Base-by-base conservation (phyloP, 768 basidiomycete genomes). In the Russula ochroleuca region DNA sequence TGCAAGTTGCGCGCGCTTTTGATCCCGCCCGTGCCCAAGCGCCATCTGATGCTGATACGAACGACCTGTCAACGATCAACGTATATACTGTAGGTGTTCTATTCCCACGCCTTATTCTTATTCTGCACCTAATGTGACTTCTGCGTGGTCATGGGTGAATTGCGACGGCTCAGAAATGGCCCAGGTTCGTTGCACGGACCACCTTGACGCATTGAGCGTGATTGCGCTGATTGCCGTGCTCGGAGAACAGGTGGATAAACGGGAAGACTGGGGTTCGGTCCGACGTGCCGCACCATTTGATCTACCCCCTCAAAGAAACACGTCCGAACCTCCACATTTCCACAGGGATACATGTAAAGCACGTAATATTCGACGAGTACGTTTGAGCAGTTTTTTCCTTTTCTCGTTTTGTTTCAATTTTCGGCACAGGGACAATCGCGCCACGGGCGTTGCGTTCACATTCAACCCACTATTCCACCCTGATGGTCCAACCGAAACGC, bases 261-360 rank as follows among this genome's bases (percentile, higher is more conserved):
- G 72, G 69, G 2, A 70, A 72, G 19, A 83, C 78, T 2, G 86
- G 86, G 28, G 75, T 67, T 49, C 81, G 86, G 23, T 85, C 85
- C 0, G 85, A 87, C 68, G 69, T 79, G 0, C 77, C 86, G 7
- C 79, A 79, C 19, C 37, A 71, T 52, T 75, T 75, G 60, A 53
- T 80, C 2, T 80, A 78, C 53, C 66, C 66, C 1, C 57, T 67
- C 35, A 73, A 74, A 14, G 70, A 73, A 7, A 64, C 63, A 0
- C 59, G 72, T 6, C 68, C 69, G 15, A 78, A 77, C 62, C 45
- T 80, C 1, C 68, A 70, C 17, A 61, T 78, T 25, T 17, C 70
- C 0, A 73, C 72, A 1, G 78, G 73, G 0, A 73, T 70, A 48
- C 67, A 68, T 13, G 78, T 78, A 11, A 76, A 73, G 45, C 73